phyloP scores from a whole-genome alignment of 257 asterid genomes.

The Solanum habrochaites region DNA sequence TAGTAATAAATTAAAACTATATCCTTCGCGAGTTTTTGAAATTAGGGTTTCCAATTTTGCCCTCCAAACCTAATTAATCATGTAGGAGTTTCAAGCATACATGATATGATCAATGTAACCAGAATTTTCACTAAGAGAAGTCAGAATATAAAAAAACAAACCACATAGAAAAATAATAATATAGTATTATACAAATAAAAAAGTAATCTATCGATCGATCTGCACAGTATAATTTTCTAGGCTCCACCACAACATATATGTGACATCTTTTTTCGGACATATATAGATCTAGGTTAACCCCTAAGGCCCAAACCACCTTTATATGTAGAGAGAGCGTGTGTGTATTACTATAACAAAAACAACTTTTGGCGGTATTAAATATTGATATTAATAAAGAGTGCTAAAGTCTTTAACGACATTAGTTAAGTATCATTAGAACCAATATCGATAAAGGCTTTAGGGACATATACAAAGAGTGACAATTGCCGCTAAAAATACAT shows the following conservation, averaged over 20 bases:
- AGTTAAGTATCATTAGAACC: too few species aligned
- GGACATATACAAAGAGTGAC: too few species aligned
- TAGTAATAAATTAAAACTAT: neutral
- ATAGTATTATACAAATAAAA: neutral
- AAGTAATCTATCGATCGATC: neutral
- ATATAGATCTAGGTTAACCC: neutral
- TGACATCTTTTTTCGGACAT: neutral
- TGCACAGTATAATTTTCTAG: neutral
- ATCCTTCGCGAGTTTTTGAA: neutral
- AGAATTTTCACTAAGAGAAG: neutral
- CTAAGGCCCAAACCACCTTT: neutral
- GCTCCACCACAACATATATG: neutral
- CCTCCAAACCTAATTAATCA: neutral
- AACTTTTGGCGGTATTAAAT: too few species aligned
- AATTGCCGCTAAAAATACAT: too few species aligned
- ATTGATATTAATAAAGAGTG: too few species aligned
- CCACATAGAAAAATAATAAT: neutral
- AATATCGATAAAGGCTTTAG: too few species aligned
- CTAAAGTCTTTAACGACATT: too few species aligned
- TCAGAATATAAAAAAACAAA: neutral
- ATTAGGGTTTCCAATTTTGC: neutral
- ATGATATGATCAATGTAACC: neutral
- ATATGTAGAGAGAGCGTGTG: neutral
- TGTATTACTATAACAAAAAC: neutral
- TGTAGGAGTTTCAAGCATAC: neutral